Evolutionary conservation across 345 rosid genomes (phyloP), one percentile per base, ranked within the genome.

Genomic region (Gossypium rotundifolium): DNA sequence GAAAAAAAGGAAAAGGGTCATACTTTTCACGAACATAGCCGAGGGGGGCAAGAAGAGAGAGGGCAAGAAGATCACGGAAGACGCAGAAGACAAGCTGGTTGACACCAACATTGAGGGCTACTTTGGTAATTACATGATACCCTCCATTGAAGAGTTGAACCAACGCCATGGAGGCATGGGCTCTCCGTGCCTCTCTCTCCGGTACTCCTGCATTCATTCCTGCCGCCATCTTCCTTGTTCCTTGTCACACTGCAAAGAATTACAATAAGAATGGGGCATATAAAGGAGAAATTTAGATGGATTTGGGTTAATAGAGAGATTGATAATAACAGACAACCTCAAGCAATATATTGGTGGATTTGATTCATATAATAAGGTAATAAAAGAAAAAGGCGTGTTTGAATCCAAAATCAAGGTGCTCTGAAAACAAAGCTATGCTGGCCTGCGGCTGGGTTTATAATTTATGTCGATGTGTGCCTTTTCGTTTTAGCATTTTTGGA

Each of bases 81-180:
- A 95, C 96, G 71, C 99, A 95, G 84, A 95, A 95, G 69, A 95
- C 99, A 64, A 95, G 89, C 89, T 91, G 99, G 81, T 91, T 93
- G 81, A 95, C 87, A 27, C 99, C 99, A 81, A 85, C 95, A 70
- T 93, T 91, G 73, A 95, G 97, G 76, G 99, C 99, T 17, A 93
- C 88, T 86, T 93, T 95, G 60, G 99, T 95, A 66, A 95, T 89
- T 17, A 95, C 99, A 77, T 95, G 99, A 81, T 95, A 93, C 11
- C 99, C 98, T 40, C 99, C 99, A 65, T 83, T 77, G 82, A 89
- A 73, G 49, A 95, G 84, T 86, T 95, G 99, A 57, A 93, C 97
- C 80, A 90, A 13, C 51, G 87, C 97, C 99, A 95, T 83, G 69
- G 94, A 89, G 44, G 83, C 76, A 74, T 95, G 99, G 2, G 99